phyloP scores from a whole-genome alignment of 2,329 filamentous ascomycete species.

The Penicillium capsulatum region DNA sequence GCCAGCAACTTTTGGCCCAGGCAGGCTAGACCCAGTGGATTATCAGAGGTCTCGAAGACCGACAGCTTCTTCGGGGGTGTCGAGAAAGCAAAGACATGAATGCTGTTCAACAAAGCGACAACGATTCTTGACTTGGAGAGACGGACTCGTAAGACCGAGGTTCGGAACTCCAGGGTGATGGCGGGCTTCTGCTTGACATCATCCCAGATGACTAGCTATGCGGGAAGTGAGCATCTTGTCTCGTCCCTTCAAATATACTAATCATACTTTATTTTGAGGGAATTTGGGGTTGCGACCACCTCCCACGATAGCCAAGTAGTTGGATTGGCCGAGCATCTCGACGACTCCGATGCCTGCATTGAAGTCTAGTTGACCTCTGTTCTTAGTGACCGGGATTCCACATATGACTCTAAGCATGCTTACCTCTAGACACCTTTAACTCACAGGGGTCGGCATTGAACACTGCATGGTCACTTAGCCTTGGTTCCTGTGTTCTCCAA shows the following conservation, averaged over 20 bases:
- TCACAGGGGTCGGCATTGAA: slow-evolving; percentile 70
- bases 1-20: slow-evolving; percentile 69
- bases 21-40: slow-evolving; percentile 74
- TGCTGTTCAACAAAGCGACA: slow-evolving; percentile 74
- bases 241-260: neutral
- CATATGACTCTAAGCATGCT: slow-evolving; percentile 3
- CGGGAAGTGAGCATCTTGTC: neutral
- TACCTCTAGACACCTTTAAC: slow-evolving; percentile 61
- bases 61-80: slow-evolving; percentile 66
- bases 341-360: slow-evolving; percentile 77
- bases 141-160: slow-evolving; percentile 73
- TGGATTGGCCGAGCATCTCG: slow-evolving; percentile 81
- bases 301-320: slow-evolving; percentile 84
- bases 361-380: slow-evolving; percentile 53
- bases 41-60: slow-evolving; percentile 80
- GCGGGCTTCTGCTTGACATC: slow-evolving; percentile 71
- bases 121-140: slow-evolving; percentile 72
- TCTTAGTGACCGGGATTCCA: neutral
- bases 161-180: slow-evolving; percentile 73
- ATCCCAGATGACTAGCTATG: slow-evolving; percentile 81
- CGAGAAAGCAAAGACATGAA: slow-evolving; percentile 75
- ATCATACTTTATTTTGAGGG: slow-evolving; percentile 71
- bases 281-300: slow-evolving; percentile 83
- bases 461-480: slow-evolving; percentile 47
- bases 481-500: slow-evolving; percentile 6